Percentiles rank a stretch among this genome's conserved stretches.
phyloP scores from a whole-genome alignment of 768 basidiomycete species.

The Pisolithus tinctorius region DNA sequence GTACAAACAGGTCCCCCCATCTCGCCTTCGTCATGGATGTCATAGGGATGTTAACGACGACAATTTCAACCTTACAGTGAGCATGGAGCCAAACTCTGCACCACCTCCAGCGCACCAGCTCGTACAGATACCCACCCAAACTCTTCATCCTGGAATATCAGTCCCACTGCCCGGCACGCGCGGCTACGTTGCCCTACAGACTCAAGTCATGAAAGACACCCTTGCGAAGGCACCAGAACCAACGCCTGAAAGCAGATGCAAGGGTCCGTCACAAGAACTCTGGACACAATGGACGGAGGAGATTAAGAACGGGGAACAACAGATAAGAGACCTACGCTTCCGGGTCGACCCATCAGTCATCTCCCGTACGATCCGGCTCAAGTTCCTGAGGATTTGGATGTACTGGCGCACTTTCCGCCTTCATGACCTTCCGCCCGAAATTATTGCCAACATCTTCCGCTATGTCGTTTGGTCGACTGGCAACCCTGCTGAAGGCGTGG shows the following conservation, averaged over 20 bases:
- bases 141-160: not conserved
- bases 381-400: slow-evolving; percentile 17
- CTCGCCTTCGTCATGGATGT: not conserved
- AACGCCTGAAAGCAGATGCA: not conserved
- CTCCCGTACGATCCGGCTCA: slow-evolving; percentile 11
- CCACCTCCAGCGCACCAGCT: not conserved
- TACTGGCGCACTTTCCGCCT: slow-evolving; percentile 46
- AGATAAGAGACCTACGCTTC: slow-evolving; percentile 16
- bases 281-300: slow-evolving; percentile 10
- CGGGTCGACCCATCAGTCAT: slow-evolving; percentile 10
- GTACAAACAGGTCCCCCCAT: not conserved
- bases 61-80: not conserved
- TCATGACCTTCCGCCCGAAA: slow-evolving; percentile 58
- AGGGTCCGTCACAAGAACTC: slow-evolving; percentile 1
- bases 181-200: slow-evolving; percentile 13
- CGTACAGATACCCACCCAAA: not conserved
- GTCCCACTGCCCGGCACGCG: slow-evolving; percentile 14
- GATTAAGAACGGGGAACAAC: slow-evolving; percentile 14
- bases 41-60: not conserved
- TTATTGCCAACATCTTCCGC: slow-evolving; percentile 59
- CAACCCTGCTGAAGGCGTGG: slow-evolving; percentile 29
- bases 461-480: slow-evolving; percentile 48
- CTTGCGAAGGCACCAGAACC: slow-evolving; percentile 18
- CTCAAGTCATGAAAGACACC: slow-evolving; percentile 11
- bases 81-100: not conserved